Evolutionary conservation across 2,329 filamentous ascomycete genomes (phyloP), one percentile per base, ranked within the genome.

Genomic region (Aspergillus sp.): DNA sequence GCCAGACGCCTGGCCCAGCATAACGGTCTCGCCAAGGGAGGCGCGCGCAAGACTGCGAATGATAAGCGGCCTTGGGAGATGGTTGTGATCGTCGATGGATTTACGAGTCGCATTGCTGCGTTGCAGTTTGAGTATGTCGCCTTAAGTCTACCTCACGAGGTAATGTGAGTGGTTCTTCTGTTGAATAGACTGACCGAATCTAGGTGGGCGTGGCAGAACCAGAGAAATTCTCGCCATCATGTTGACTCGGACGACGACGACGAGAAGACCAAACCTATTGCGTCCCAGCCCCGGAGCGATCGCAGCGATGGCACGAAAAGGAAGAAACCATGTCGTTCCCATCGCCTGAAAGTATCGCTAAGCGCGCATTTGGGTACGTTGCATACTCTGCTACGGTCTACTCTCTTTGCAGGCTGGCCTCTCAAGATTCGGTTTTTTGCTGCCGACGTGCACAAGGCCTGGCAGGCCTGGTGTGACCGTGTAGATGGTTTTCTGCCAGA

Each of bases 171-270:
- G 7, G 6, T 9, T 29, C 4, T 9, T 29, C 26, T 29, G 7
- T 9, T 7, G 26, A 29, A 42, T 6, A n/a, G 16, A n/a, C 36
- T 42, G 16, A 42, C 36, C 16, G 16, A 6, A 3, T 42, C 36
- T 59, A 94, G 91, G 81, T 97, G 94, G 94, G 93, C 94, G 45
- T 89, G 96, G 82, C 91, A 91, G 65, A 92, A 98, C 71, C 86
- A 92, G 1, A 90, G 95, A 71, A 74, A 89, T 36, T 93, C 93
- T 5, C 80, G 89, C 36, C 92, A 96, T 72, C 92, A 96, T 58
- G 84, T 89, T 12, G 76, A 55, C 18, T 26, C 29, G n/a, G 49
- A 82, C 16, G 80, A 90, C 20, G 20, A 20, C n/a, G 80, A 90
- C 39, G 36, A n/a, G 36, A 79, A 83, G 1, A 71, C 82, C 29